Conservation (phyloP, 1,284 basidiomycete genomes). For the Pisolithus thermaeus region DNA sequence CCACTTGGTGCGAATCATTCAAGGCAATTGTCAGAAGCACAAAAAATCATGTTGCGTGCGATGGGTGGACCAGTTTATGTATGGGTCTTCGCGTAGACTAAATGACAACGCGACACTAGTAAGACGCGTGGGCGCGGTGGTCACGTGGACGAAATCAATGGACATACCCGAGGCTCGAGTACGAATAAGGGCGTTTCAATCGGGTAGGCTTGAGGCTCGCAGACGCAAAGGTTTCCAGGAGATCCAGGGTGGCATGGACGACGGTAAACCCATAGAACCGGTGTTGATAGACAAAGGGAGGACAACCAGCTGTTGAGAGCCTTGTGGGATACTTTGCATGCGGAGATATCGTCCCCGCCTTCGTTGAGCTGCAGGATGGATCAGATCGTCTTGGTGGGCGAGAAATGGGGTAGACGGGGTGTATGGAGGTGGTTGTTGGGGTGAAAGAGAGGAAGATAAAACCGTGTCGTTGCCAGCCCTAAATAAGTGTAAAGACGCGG, state of each 20-base stretch:
- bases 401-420: neutral
- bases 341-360: neutral
- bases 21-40: too few relatives aligned
- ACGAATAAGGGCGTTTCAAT: neutral
- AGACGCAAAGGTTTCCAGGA: too few relatives aligned
- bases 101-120: too few relatives aligned
- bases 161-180: neutral
- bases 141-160: neutral
- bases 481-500: constrained; percentile 27
- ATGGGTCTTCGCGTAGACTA: too few relatives aligned
- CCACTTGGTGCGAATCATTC: too few relatives aligned
- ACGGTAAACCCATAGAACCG: too few relatives aligned
- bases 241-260: too few relatives aligned
- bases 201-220: too few relatives aligned
- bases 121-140: neutral
- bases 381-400: neutral
- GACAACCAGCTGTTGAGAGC: too few relatives aligned
- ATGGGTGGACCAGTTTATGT: neutral
- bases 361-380: too few relatives aligned
- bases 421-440: constrained; percentile 10
- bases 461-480: constrained; percentile 31
- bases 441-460: constrained; percentile 7
- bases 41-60: too few relatives aligned
- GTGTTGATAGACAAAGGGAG: too few relatives aligned
- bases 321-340: neutral